Conservation (phyloP, 2,329 filamentous ascomycete genomes). For the Colletotrichum lupini region DNA sequence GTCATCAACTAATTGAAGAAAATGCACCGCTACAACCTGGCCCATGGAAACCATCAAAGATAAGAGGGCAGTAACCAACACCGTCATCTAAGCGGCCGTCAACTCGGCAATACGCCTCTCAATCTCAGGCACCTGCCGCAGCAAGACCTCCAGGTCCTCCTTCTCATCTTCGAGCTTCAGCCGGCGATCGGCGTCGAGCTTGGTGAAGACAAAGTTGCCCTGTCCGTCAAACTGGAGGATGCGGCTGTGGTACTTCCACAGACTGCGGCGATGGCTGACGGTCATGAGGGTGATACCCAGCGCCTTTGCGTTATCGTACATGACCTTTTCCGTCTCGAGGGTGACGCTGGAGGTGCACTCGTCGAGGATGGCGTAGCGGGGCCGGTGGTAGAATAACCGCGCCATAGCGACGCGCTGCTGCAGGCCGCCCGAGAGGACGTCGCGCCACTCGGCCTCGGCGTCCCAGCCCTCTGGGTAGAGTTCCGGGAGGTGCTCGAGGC, state of each 20-base stretch:
- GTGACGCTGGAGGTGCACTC: conserved; percentile 98
- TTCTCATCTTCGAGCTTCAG: conserved; percentile 94
- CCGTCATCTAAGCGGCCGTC: conserved; percentile 54
- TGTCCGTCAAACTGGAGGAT: conserved; percentile 98
- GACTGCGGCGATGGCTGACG: conserved; percentile 86
- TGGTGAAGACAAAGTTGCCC: conserved; percentile 89
- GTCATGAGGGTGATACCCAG: conserved; percentile 97
- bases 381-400: conserved; percentile 90
- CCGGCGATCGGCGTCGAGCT: conserved; percentile 86
- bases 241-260: conserved; percentile 96
- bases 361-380: conserved; percentile 94
- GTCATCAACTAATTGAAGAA: background rate
- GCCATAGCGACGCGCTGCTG: conserved; percentile 99
- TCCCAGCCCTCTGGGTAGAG: conserved; percentile 86
- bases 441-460: conserved; percentile 95
- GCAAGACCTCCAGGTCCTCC: conserved; percentile 88
- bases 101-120: conserved; percentile 87
- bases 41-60: background rate
- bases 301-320: conserved; percentile 96
- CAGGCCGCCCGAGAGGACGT: conserved; percentile 89
- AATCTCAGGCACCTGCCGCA: conserved; percentile 88
- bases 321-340: conserved; percentile 90
- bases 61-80: background rate
- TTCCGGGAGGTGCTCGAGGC: conserved; percentile 85
- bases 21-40: background rate